These are phyloP conservation scores for Myrica gale DNA, from an alignment of 306 rosid species.

Conservation along the genomic window DNA sequence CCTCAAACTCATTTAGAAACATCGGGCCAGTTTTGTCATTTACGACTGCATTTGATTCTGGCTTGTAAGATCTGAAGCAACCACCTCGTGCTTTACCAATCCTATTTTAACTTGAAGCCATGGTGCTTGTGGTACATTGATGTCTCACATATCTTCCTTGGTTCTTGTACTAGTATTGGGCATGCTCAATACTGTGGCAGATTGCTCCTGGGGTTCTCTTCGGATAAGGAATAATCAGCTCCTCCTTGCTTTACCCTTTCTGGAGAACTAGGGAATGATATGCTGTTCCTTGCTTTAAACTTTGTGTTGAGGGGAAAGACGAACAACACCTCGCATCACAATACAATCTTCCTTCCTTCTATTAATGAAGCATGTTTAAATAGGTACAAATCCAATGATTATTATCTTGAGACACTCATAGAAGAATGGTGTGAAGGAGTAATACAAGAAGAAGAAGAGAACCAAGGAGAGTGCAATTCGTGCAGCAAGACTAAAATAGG, in stretches of 20 bases:
- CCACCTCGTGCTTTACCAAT: background rate
- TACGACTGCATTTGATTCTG: background rate
- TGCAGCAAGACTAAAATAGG: slow-evolving; percentile 40
- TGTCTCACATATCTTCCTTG: background rate
- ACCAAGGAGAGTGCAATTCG: slow-evolving; percentile 48
- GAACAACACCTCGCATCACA: slow-evolving; percentile 1
- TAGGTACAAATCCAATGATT: slow-evolving; percentile 84
- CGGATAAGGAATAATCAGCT: background rate
- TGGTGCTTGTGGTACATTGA: background rate
- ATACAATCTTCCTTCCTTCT: slow-evolving; percentile 15
- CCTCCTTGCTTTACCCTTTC: too few species aligned
- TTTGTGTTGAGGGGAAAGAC: slow-evolving; percentile 10
- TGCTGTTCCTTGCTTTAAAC: background rate
- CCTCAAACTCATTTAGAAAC: background rate
- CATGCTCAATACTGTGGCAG: background rate
- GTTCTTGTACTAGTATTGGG: background rate
- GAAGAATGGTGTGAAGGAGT: slow-evolving; percentile 99
- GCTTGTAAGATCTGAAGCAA: background rate
- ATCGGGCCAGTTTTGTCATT: background rate
- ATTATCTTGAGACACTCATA: slow-evolving; percentile 67
- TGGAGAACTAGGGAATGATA: background rate
- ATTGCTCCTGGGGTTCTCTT: background rate
- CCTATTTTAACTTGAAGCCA: background rate
- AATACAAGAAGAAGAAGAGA: slow-evolving; percentile 51
- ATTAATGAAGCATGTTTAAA: slow-evolving; percentile 1